Evolutionary conservation across 1,139 yeast species (phyloP), one percentile per base, ranked within the genome.

Genomic region (Suhomyces panamericanus): DNA sequence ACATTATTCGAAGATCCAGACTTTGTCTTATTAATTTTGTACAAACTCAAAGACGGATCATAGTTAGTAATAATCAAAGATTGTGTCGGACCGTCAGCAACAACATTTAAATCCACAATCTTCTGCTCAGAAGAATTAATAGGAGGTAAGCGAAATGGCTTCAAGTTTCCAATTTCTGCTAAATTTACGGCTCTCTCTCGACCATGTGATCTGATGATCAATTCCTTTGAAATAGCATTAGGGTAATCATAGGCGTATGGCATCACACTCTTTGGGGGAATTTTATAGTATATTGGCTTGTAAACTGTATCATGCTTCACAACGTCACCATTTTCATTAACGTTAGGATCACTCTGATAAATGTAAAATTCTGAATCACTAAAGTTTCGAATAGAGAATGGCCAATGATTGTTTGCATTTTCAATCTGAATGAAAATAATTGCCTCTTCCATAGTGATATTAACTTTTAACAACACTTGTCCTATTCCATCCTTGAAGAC

Each of bases 221-320:
- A 67, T 58, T 91, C 96, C 62, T 90, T 91, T 38, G 86, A 78
- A 11, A 81, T 72, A 0, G 96, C 97, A 44, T 95, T 89, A 0
- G 99, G 99, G 65, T 81, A 93, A 62, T 95, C 99, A 89, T 96
- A 95, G 0, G 99, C 90, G 63, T 93, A 95, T 0, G 98, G 97
- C 99, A 95, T 95, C 2, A 89, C 95, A 69, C 96, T 88, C 60
- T 81, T 83, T 1, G 96, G 83, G 0, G 97, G 98, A 20, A 91
- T 76, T 47, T 80, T 78, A 60, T 91, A 93, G 57, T 77, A 82
- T 20, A 89, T 75, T 3, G 95, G 95, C 51, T 82, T 83, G 60
- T 82, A 87, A n/a, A 70, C 70, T 6, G 67, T 70, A 46, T 73
- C 67, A 57, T 72, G 50, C 53, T 72, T 69, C 42, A 79, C 68